phyloP scores from a whole-genome alignment of 306 rosid genomes.

The Pyrus betulifolia region DNA sequence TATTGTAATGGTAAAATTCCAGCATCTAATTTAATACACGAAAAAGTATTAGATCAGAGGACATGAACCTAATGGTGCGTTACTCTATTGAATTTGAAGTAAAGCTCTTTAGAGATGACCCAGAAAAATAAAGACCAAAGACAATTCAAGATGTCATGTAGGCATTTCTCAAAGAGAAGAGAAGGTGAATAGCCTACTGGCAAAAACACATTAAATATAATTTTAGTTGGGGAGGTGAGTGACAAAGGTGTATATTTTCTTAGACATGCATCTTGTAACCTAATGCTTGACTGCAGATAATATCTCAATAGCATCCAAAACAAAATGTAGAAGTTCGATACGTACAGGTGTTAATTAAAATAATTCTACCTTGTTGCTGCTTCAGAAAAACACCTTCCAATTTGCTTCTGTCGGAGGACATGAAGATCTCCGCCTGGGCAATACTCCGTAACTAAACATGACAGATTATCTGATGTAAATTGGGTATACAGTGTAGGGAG shows the following conservation, averaged over 20 bases:
- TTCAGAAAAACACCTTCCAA: slow-evolving; percentile 65
- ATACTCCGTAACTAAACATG: slow-evolving; percentile 96
- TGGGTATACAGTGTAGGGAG: slow-evolving; percentile 89
- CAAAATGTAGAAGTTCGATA: neutral
- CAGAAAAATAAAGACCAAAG: neutral
- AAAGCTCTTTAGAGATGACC: neutral
- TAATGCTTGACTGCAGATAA: neutral
- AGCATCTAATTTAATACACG: neutral
- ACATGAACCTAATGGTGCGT: neutral
- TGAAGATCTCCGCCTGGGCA: slow-evolving; percentile 99
- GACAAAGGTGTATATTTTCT: neutral
- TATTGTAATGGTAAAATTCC: neutral
- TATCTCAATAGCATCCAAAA: neutral
- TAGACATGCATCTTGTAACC: neutral
- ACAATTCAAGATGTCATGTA: neutral
- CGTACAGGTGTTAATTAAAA: neutral
- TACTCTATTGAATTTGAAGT: neutral
- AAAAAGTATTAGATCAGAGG: neutral
- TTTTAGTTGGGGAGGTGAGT: neutral
- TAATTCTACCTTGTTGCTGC: slow-evolving; percentile 68
- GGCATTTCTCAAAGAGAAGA: neutral
- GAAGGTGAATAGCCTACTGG: neutral
- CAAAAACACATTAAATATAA: neutral
- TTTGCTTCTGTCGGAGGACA: slow-evolving; percentile 89
- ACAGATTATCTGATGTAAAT: slow-evolving; percentile 81